Evolutionary conservation across 2,329 filamentous ascomycete genomes (phyloP), one percentile per base, ranked within the genome.

Genomic region (Canariomyces notabilis): DNA sequence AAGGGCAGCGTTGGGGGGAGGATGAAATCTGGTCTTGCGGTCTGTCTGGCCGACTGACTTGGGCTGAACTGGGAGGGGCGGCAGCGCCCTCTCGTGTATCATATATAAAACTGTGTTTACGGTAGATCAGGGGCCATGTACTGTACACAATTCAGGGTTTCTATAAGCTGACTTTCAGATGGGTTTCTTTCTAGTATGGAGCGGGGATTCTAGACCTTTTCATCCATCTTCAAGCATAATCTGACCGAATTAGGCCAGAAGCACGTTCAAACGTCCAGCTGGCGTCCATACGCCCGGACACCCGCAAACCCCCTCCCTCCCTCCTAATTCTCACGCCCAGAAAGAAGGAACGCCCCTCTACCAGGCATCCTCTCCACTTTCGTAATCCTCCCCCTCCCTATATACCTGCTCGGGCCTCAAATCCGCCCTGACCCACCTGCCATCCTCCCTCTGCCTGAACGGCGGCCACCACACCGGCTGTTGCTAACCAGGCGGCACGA

Each of bases 401-500:
- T 12, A 18, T 15, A 11, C 21, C 29, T 8, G 9, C 9, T 4
- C 26, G 14, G 26, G 9, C 26, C 26, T 29, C 26, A 29, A 29
- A 9, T 29, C 7, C 1, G 20, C 26, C 21, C 37, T 26, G 12
- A 6, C 20, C 21, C 37, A 38, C 37, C 20, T 19, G 6, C 43
- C 36, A 4, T 47, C 44, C 33, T 44, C 15, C 3, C 40, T 32
- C 31, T n/a, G 15, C 19, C 33, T 15, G 20, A 37, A 32, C 9
- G 40, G 36, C 16, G 36, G 34, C 44, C 37, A 37, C 4, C n/a
- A 32, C 14, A 26, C 29, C 46, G 8, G 26, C 26, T 29, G 26
- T 29, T 12, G 9, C 8, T 51, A 50, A 61, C 2, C 68, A 64
- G 2, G 62, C 63, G 45, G 46, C 20, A 41, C 31, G 19, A 50